Evolutionary conservation across 192 early-diverging fungal species (phyloP).

Genomic region (Gamsiella multidivaricata): DNA sequence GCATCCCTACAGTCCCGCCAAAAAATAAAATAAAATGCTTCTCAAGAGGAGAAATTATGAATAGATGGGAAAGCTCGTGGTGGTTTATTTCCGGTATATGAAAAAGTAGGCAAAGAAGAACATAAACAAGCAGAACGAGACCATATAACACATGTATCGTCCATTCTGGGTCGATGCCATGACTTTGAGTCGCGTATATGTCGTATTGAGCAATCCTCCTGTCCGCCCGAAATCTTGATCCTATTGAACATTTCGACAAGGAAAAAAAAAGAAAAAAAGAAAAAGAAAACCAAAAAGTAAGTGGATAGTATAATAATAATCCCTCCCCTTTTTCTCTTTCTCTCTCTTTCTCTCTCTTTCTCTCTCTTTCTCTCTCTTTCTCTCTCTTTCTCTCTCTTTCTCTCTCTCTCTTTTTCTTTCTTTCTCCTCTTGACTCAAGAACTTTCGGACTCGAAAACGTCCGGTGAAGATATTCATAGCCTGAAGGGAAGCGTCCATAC

Average conservation of each 20-base stretch:
- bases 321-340: too few species aligned
- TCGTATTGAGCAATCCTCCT: slow-evolving; percentile 46
- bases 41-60: too few species aligned
- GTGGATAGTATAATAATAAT: too few species aligned
- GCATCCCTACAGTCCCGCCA: too few species aligned
- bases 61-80: too few species aligned
- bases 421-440: too few species aligned
- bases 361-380: too few species aligned
- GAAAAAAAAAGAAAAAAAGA: not conserved
- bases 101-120: slow-evolving; percentile 52
- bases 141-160: slow-evolving; percentile 53
- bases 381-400: too few species aligned
- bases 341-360: too few species aligned
- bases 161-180: slow-evolving; percentile 53
- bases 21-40: too few species aligned
- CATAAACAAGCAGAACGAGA: slow-evolving; percentile 45
- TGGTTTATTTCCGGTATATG: slow-evolving; percentile 41
- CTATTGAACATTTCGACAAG: not conserved
- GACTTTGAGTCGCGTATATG: slow-evolving; percentile 44
- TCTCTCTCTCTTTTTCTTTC: too few species aligned
- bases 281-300: not conserved
- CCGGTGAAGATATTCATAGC: not conserved
- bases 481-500: slow-evolving; percentile 1
- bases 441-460: too few species aligned
- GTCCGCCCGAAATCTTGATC: slow-evolving; percentile 54